A percentile compares a stretch with the other conserved stretches of the same genome.
Conservation (phyloP, 2,329 filamentous ascomycete species). For the Venturia effusa region DNA sequence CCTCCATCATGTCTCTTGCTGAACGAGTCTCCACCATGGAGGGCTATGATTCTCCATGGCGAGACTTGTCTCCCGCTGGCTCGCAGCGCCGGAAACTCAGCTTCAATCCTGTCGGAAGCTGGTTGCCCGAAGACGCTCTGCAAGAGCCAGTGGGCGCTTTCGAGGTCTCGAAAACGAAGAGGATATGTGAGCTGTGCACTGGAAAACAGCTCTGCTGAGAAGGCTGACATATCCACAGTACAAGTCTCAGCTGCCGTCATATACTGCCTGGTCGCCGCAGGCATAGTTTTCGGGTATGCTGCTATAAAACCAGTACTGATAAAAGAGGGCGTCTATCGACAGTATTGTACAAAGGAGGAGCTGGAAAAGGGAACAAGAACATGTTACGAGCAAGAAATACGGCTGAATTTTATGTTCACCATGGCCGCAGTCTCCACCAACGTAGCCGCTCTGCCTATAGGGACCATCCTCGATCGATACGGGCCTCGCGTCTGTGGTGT, state of each 20-base stretch:
- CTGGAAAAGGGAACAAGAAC: constrained; percentile 37
- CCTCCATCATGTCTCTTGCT: constrained; percentile 26
- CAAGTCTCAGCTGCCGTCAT: constrained; percentile 60
- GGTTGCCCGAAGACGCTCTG: constrained; percentile 27
- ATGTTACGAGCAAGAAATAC: constrained; percentile 49
- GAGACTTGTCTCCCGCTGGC: constrained; percentile 22
- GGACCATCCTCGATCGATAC: constrained; percentile 71
- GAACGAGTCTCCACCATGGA: constrained; percentile 29
- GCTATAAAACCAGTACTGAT: constrained; percentile 73
- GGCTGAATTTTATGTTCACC: constrained; percentile 86
- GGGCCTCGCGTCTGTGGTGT: constrained; percentile 69
- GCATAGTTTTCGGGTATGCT: constrained; percentile 74
- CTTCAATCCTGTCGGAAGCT: constrained; percentile 38
- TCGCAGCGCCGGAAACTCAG: constrained; percentile 34
- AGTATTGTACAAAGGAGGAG: constrained; percentile 48
- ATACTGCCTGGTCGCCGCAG: constrained; percentile 68
- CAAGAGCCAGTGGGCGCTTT: constrained; percentile 38
- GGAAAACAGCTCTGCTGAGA: not conserved
- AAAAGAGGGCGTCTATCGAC: constrained; percentile 57
- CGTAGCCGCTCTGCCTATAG: constrained; percentile 73
- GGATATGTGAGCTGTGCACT: constrained; percentile 36
- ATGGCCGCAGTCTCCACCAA: constrained; percentile 81
- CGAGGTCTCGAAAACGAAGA: constrained; percentile 42
- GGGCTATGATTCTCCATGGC: constrained; percentile 28
- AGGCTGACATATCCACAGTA: constrained; percentile 32